Evolutionary conservation across 768 basidiomycete genomes (phyloP).

Genomic region (Leucogyrophana mollusca): DNA sequence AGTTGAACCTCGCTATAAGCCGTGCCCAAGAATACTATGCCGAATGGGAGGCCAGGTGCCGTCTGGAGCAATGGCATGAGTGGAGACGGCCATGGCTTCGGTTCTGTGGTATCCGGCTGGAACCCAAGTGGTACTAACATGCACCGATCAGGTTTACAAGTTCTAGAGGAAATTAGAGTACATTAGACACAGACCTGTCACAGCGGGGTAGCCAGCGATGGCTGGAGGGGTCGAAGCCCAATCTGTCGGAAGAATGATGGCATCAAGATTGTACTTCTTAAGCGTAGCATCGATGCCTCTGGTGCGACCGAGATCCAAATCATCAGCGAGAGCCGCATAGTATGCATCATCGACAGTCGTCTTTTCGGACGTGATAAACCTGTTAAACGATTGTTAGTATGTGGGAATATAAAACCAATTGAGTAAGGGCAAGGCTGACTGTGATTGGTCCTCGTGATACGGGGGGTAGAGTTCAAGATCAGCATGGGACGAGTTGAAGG

Average conservation of each 20-base stretch:
- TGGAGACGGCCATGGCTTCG: slow-evolving; percentile 40
- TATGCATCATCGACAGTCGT: slow-evolving; percentile 39
- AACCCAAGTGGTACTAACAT: slow-evolving; percentile 56
- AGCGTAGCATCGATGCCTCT: slow-evolving; percentile 55
- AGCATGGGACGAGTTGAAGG: slow-evolving; percentile 53
- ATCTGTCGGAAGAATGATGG: slow-evolving; percentile 47
- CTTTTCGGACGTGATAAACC: slow-evolving; percentile 21
- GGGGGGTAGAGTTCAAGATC: slow-evolving; percentile 41
- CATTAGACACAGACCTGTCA: too few species aligned
- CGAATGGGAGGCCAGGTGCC: slow-evolving; percentile 55
- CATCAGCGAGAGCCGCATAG: slow-evolving; percentile 43
- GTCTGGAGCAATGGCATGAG: slow-evolving; percentile 25
- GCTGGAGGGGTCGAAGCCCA: slow-evolving; percentile 39
- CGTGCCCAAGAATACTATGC: slow-evolving; percentile 60
- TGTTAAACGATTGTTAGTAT: slow-evolving; percentile 5
- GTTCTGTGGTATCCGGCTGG: slow-evolving; percentile 46
- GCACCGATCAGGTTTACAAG: background rate
- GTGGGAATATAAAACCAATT: background rate
- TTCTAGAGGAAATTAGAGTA: too few species aligned
- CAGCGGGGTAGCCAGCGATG: slow-evolving; percentile 64
- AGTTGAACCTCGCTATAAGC: slow-evolving; percentile 62
- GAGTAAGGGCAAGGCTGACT: slow-evolving; percentile 16
- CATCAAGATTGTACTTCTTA: slow-evolving; percentile 46
- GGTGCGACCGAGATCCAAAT: slow-evolving; percentile 50
- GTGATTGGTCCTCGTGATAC: slow-evolving; percentile 35